Conservation (phyloP, 192 early-diverging fungal species). For the Kappamyces sp. region DNA sequence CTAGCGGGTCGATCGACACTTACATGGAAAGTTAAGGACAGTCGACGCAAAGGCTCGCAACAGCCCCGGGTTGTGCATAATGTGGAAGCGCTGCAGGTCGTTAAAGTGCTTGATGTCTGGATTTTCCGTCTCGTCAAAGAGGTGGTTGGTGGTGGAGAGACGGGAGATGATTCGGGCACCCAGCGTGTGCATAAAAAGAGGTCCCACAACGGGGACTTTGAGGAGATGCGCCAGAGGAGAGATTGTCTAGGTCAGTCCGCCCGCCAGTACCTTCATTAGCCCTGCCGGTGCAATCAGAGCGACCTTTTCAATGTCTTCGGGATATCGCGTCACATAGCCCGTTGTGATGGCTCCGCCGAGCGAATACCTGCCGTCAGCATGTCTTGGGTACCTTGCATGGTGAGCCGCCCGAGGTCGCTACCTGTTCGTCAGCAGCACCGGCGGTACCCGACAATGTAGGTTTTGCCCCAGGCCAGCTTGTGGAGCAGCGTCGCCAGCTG, state of each 20-base stretch:
- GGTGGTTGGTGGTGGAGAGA: neutral
- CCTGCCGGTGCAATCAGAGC: conserved; percentile 42
- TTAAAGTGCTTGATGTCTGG: neutral
- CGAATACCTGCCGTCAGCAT: conserved; percentile 22
- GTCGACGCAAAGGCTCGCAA: conserved; percentile 11
- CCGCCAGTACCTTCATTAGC: conserved; percentile 19
- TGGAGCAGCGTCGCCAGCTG: conserved; percentile 39
- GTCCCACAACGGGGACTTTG: conserved; percentile 1
- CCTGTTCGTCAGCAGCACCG: conserved; percentile 38
- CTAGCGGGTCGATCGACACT: neutral
- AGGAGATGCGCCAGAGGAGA: neutral
- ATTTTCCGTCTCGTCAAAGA: too few species aligned
- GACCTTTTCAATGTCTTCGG: conserved; percentile 35
- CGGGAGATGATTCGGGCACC: neutral
- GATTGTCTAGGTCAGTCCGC: too few species aligned
- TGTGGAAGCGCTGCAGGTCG: neutral
- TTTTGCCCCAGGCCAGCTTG: conserved; percentile 37
- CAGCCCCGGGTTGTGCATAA: conserved; percentile 11
- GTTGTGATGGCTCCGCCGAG: conserved; percentile 45
- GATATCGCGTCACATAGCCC: conserved; percentile 31
- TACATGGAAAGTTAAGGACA: conserved; percentile 1
- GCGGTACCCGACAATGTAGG: conserved; percentile 34
- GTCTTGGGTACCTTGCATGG: conserved; percentile 31
- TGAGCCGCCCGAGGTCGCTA: conserved; percentile 25
- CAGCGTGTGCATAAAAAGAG: conserved; percentile 9